Conservation (phyloP, 495 filamentous ascomycete species). For the Immersiella caudata region DNA sequence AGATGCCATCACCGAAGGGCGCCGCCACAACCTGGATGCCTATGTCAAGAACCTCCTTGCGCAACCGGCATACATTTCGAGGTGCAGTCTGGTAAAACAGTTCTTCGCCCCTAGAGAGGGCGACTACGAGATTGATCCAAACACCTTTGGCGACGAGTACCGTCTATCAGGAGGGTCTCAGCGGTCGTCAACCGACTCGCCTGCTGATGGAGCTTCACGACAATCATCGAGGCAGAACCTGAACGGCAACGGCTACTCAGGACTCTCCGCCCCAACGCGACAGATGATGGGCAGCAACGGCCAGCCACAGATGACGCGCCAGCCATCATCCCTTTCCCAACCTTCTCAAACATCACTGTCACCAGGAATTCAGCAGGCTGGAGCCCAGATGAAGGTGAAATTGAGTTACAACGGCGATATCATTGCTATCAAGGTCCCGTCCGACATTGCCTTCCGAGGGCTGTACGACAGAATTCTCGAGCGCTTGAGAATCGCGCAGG, state of each 20-base stretch:
- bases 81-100: constrained; percentile 78
- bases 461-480: constrained; percentile 81
- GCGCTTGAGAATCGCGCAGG: constrained; percentile 66
- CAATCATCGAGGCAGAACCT: constrained; percentile 77
- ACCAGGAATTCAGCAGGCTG: constrained; percentile 46
- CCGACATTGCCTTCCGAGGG: constrained; percentile 73
- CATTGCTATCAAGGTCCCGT: constrained; percentile 86
- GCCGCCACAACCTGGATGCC: constrained; percentile 86
- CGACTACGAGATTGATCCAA: constrained; percentile 87
- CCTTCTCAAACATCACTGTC: constrained; percentile 62
- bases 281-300: constrained; percentile 59
- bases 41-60: constrained; percentile 90
- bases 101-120: constrained; percentile 89
- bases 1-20: constrained; percentile 91
- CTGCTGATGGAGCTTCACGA: constrained; percentile 60
- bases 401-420: constrained; percentile 88
- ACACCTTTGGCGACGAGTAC: constrained; percentile 65
- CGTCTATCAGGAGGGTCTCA: constrained; percentile 72
- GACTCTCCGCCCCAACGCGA: constrained; percentile 60
- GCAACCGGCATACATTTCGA: constrained; percentile 81
- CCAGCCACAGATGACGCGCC: constrained; percentile 64
- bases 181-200: constrained; percentile 64
- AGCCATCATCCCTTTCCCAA: constrained; percentile 73
- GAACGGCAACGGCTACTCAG: constrained; percentile 58
- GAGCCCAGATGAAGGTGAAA: constrained; percentile 80